Conservation (phyloP, 1,139 yeast genomes). For the Magnusiomyces tetraspermus region DNA sequence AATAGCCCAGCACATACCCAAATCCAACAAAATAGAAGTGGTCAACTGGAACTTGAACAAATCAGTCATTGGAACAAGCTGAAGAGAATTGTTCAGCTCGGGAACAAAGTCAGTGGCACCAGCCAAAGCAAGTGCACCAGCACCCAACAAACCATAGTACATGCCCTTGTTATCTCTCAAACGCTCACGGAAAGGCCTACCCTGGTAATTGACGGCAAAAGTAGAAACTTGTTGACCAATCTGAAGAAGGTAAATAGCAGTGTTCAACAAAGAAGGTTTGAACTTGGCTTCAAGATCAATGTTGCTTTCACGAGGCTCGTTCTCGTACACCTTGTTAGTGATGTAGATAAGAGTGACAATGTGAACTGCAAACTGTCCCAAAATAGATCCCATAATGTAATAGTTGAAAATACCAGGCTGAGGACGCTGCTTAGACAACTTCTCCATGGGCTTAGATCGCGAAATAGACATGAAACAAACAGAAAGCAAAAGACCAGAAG, state of each 20-base stretch:
- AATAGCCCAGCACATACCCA: conserved; percentile 67
- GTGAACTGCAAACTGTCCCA: conserved; percentile 94
- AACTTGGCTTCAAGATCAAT: conserved; percentile 86
- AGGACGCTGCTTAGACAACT: conserved; percentile 88
- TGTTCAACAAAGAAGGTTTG: conserved; percentile 80
- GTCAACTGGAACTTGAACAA: conserved; percentile 75
- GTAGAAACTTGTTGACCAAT: conserved; percentile 96
- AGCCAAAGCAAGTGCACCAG: conserved; percentile 75
- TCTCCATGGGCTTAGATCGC: conserved; percentile 83
- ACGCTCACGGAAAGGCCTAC: conserved; percentile 91
- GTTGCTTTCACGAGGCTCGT: conserved; percentile 87
- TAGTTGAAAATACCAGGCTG: conserved; percentile 93
- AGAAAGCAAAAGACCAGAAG: conserved; percentile 79
- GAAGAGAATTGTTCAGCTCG: conserved; percentile 84
- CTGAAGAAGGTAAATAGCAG: conserved; percentile 91
- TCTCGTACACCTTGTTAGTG: conserved; percentile 67
- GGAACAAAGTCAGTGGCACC: conserved; percentile 95
- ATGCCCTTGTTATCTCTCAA: conserved; percentile 87
- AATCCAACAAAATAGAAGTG: conserved; percentile 61
- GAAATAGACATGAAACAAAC: conserved; percentile 95
- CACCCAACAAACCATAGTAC: conserved; percentile 93
- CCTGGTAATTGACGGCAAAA: conserved; percentile 95
- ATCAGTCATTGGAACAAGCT: conserved; percentile 75
- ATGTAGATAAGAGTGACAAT: conserved; percentile 73
- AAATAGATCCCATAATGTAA: conserved; percentile 94